A percentile compares a stretch with the other conserved stretches of the same genome.
Evolutionary conservation across 2,329 filamentous ascomycete genomes (phyloP).

Genomic region (Pestalotiopsis sp.): DNA sequence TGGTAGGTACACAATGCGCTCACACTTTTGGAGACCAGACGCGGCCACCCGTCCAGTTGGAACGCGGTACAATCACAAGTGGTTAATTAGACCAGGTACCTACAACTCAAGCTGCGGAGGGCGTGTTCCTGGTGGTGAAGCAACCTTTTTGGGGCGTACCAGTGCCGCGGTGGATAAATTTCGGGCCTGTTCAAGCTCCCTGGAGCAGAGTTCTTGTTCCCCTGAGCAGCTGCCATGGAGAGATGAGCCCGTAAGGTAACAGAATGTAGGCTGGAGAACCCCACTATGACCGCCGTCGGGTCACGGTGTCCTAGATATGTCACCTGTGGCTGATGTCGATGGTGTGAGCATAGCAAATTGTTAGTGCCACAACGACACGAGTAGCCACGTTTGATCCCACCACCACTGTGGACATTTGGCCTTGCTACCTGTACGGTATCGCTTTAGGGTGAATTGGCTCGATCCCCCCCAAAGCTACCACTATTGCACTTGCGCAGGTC

Average conservation of each 20-base stretch:
- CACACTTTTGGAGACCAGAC: neutral
- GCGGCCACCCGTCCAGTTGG: neutral
- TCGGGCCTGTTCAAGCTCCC: neutral
- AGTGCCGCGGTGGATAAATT: neutral
- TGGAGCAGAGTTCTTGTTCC: too few relatives aligned
- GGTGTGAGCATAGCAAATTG: too few relatives aligned
- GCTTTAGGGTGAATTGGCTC: conserved; percentile 12
- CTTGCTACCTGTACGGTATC: neutral
- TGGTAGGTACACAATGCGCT: neutral
- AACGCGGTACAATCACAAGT: neutral
- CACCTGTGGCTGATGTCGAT: too few relatives aligned
- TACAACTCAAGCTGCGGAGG: neutral
- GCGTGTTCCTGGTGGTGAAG: neutral
- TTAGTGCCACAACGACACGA: neutral
- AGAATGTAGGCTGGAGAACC: too few relatives aligned
- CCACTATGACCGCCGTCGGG: too few relatives aligned
- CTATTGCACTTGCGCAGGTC: conserved; percentile 7
- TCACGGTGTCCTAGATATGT: too few relatives aligned
- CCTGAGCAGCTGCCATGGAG: neutral
- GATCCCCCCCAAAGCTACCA: conserved; percentile 5
- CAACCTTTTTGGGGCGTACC: neutral
- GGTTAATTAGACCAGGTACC: neutral
- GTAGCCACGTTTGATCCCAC: conserved; percentile 4
- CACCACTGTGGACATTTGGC: conserved; percentile 9
- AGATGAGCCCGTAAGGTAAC: neutral